A percentile compares a stretch with the other conserved stretches of the same genome.
phyloP scores from a whole-genome alignment of 2,329 filamentous ascomycete genomes.

The Geosmithia putterillii region DNA sequence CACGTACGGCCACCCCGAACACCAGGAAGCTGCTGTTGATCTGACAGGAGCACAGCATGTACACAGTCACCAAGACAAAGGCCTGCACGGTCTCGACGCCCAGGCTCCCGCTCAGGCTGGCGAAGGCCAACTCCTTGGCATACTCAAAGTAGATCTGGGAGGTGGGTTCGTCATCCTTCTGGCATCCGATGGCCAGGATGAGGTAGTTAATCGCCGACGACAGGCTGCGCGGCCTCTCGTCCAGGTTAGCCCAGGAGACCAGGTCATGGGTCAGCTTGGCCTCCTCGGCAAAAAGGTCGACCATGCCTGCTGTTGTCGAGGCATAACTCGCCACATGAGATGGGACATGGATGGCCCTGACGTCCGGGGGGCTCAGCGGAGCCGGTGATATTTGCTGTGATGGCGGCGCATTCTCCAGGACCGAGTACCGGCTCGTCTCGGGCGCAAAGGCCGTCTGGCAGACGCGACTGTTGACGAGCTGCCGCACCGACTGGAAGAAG shows the following conservation, averaged over 20 bases:
- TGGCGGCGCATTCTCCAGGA: slow-evolving; percentile 21
- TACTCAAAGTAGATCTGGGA: slow-evolving; percentile 36
- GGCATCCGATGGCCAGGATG: slow-evolving; percentile 35
- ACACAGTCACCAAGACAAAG: slow-evolving; percentile 36
- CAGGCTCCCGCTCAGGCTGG: slow-evolving; percentile 30
- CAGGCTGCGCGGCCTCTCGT: slow-evolving; percentile 19
- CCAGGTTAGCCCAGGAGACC: slow-evolving; percentile 24
- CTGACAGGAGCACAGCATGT: slow-evolving; percentile 42
- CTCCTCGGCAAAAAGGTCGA: slow-evolving; percentile 33
- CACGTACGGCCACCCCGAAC: slow-evolving; percentile 38
- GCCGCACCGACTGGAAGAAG: slow-evolving; percentile 41
- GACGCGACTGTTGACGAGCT: slow-evolving; percentile 35
- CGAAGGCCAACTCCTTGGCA: slow-evolving; percentile 31
- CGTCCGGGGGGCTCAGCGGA: slow-evolving; percentile 9
- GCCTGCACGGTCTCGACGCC: slow-evolving; percentile 36
- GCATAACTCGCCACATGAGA: slow-evolving; percentile 20
- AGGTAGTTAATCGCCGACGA: slow-evolving; percentile 32
- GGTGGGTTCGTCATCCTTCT: slow-evolving; percentile 24
- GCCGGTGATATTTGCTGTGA: background rate
- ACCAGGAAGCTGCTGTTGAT: slow-evolving; percentile 43
- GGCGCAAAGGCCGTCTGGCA: slow-evolving; percentile 38
- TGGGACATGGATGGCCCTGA: slow-evolving; percentile 14
- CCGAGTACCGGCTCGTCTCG: slow-evolving; percentile 35
- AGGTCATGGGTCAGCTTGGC: slow-evolving; percentile 24
- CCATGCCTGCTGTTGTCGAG: slow-evolving; percentile 28